Conservation (phyloP, 2,329 filamentous ascomycete species). For the Cryphonectria naterciae region DNA sequence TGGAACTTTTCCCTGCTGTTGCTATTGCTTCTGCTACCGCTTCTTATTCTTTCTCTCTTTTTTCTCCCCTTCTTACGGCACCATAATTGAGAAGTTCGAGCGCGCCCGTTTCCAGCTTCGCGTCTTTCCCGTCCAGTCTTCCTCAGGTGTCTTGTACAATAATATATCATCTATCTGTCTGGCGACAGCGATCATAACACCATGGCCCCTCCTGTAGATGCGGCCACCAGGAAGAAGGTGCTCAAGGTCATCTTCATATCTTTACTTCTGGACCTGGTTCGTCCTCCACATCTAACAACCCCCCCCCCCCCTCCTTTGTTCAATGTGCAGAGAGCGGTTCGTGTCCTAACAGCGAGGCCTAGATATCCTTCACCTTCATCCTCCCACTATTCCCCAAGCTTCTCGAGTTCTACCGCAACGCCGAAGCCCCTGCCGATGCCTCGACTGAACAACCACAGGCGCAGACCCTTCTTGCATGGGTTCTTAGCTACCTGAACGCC, state of each 20-base stretch:
- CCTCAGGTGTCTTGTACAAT: neutral
- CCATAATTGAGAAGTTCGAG: neutral
- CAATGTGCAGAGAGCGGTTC: slow-evolving; percentile 3
- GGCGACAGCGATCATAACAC: neutral
- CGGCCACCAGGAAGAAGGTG: slow-evolving; percentile 73
- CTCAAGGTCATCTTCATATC: slow-evolving; percentile 88
- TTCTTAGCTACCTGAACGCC: slow-evolving; percentile 82
- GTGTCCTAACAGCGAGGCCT: slow-evolving; percentile 24
- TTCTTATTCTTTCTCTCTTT: neutral
- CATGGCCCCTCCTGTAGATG: slow-evolving; percentile 52
- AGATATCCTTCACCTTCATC: slow-evolving; percentile 99
- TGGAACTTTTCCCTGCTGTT: neutral
- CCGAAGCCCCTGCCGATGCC: slow-evolving; percentile 63
- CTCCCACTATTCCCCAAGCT: slow-evolving; percentile 94
- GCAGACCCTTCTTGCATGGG: slow-evolving; percentile 73
- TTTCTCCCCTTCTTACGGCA: neutral
- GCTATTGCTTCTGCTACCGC: neutral
- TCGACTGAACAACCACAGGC: slow-evolving; percentile 50
- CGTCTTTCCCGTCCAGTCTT: neutral
- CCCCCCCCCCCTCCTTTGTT: neutral
- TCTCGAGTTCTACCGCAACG: slow-evolving; percentile 92
- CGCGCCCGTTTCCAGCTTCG: neutral
- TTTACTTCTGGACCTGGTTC: slow-evolving; percentile 84
- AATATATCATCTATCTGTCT: neutral
- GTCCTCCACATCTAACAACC: slow-evolving; percentile 34